phyloP scores from a whole-genome alignment of 192 early-diverging fungal genomes.

The Lunasporangiospora selenospora region DNA sequence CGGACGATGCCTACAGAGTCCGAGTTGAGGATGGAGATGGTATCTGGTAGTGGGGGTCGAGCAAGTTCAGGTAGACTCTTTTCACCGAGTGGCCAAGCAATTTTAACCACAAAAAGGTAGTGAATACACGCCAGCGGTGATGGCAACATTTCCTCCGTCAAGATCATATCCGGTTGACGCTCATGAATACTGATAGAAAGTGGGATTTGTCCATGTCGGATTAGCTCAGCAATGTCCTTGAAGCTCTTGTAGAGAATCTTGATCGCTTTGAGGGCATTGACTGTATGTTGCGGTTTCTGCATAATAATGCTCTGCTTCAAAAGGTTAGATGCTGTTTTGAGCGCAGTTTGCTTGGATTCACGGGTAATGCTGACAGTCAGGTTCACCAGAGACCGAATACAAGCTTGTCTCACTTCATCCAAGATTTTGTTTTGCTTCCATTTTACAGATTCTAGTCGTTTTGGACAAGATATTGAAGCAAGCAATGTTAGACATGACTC shows the following conservation, averaged over 20 bases:
- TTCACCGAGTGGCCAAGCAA: too few species aligned
- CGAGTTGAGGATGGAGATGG: not conserved
- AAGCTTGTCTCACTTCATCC: constrained; percentile 5
- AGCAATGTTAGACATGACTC: not conserved
- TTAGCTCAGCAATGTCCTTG: constrained; percentile 8
- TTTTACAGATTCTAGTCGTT: not conserved
- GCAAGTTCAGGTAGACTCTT: too few species aligned
- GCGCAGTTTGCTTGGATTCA: constrained; percentile 1
- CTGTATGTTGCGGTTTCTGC: constrained; percentile 14
- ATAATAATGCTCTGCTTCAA: constrained; percentile 13
- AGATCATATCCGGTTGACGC: constrained; percentile 3
- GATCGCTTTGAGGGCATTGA: constrained; percentile 18
- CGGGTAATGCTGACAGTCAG: not conserved
- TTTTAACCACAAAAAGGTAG: constrained; percentile 11
- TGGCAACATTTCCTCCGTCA: not conserved
- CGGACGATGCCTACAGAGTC: too few species aligned
- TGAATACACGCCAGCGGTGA: constrained; percentile 17
- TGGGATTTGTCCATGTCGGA: constrained; percentile 12
- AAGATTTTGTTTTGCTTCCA: too few species aligned
- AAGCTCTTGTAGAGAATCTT: constrained; percentile 5
- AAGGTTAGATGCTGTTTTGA: not conserved
- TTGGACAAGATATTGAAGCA: not conserved
- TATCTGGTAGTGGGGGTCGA: not conserved
- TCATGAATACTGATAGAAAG: constrained; percentile 14
- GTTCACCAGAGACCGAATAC: not conserved